Conservation (phyloP, 306 rosid species). For the Nissolia schottii region DNA sequence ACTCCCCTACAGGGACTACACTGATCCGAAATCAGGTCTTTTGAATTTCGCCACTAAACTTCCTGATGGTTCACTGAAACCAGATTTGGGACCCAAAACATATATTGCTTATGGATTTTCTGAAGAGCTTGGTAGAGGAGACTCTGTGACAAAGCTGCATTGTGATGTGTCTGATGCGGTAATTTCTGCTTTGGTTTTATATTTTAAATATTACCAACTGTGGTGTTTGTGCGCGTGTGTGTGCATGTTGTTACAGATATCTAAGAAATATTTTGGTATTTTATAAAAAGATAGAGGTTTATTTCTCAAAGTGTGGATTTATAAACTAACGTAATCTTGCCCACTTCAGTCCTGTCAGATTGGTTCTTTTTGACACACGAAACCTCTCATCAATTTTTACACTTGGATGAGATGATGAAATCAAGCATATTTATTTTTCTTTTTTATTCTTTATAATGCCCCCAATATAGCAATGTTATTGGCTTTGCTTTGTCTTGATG, state of each 20-base stretch:
- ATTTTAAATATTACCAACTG: neutral
- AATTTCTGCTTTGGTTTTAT: slow-evolving; percentile 22
- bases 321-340: neutral
- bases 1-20: slow-evolving; percentile 50
- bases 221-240: too few relatives aligned
- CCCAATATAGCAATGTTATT: neutral
- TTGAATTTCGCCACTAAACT: slow-evolving; percentile 48
- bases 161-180: slow-evolving; percentile 61
- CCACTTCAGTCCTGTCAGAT: neutral
- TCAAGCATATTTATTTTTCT: neutral
- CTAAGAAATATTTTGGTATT: neutral
- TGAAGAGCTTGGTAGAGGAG: slow-evolving; percentile 56
- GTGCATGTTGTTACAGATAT: too few relatives aligned
- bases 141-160: slow-evolving; percentile 53
- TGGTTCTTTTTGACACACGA: neutral
- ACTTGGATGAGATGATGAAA: neutral
- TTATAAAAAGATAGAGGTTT: neutral
- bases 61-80: slow-evolving; percentile 36
- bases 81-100: slow-evolving; percentile 60
- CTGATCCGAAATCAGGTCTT: slow-evolving; percentile 47
- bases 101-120: slow-evolving; percentile 49
- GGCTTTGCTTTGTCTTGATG: neutral
- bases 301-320: neutral
- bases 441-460: neutral
- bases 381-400: neutral